Evolutionary conservation across 345 rosid genomes (phyloP), one percentile per base, ranked within the genome.

Genomic region (Arabidopsis thaliana): DNA sequence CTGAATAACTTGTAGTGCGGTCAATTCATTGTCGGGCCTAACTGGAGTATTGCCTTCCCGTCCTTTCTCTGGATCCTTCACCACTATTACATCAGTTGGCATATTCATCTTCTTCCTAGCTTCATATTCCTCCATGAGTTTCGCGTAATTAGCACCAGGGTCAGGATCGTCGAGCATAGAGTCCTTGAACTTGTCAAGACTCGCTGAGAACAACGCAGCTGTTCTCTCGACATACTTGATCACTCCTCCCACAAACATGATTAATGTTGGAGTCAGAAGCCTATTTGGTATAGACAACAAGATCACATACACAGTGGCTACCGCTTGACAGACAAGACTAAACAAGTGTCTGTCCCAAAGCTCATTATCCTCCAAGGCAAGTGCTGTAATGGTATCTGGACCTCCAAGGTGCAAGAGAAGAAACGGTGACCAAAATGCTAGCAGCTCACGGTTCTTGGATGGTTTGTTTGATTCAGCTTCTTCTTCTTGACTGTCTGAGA

Each of bases 211-310:
- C 13, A 86, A 83, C 0, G 78, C 79, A 59, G 74, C 61, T 14
- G 70, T 84, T 73, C 84, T 79, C 80, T 84, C 87, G 0, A 52
- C 82, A 41, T 75, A 85, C 71, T 84, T 87, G 57, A 79, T 72
- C 46, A 81, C 52, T 48, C 90, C 95, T 0, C 57, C 79, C 1
- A 64, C 49, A 4, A 87, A 52, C 74, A 84, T 67, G 14, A 74
- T 77, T 3, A 73, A 5, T 30, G 53, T 69, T 6, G 85, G 72
- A 2, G 0, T 32, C 24, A 73, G 22, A 32, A 76, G 80, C 20
- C 24, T 59, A 0, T 70, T 68, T 36, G 78, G 77, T 37, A 79
- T 67, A 12, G 81, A 82, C 51, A 65, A 10, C 23, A 75, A 22
- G 66, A 72, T 77, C 49, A 89, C 81, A 25, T 81, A 87, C 8